Evolutionary conservation across 2,329 filamentous ascomycete species (phyloP).

Genomic region (Ophiostoma ips): DNA sequence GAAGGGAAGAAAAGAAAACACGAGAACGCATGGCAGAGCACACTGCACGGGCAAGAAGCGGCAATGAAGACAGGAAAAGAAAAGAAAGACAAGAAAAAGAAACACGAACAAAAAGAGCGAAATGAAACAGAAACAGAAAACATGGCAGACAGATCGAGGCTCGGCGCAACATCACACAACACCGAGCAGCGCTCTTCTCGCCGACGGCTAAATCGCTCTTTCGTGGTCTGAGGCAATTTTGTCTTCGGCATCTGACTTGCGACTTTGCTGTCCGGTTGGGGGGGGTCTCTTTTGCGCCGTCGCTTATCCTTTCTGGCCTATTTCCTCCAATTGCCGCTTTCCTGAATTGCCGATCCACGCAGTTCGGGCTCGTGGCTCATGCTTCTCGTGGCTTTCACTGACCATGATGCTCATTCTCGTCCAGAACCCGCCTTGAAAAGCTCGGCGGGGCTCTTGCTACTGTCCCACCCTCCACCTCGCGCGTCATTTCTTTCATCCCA

Average conservation of each 20-base stretch:
- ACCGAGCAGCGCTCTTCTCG: neutral
- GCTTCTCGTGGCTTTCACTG: neutral
- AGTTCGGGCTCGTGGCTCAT: neutral
- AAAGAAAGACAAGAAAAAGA: neutral
- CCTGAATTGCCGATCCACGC: neutral
- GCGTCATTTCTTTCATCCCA: neutral
- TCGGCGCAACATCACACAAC: no score
- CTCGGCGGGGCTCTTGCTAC: constrained; percentile 44
- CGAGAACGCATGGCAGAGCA: neutral
- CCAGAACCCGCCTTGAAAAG: constrained; percentile 61
- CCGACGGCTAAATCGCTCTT: constrained; percentile 2
- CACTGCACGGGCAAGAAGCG: neutral
- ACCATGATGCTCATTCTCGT: neutral
- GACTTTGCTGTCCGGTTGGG: neutral
- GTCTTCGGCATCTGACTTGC: neutral
- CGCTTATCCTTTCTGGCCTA: neutral
- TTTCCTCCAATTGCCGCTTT: neutral
- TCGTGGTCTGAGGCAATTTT: neutral
- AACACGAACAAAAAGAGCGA: neutral
- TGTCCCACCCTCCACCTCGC: constrained; percentile 15
- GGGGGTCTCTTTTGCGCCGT: neutral
- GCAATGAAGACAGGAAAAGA: neutral
- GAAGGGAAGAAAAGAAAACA: neutral
- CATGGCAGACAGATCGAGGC: no score
- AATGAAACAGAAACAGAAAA: neutral